Evolutionary conservation across 1,139 yeast species (phyloP), one percentile per base, ranked within the genome.

Genomic region (Debaryomyces sp.): DNA sequence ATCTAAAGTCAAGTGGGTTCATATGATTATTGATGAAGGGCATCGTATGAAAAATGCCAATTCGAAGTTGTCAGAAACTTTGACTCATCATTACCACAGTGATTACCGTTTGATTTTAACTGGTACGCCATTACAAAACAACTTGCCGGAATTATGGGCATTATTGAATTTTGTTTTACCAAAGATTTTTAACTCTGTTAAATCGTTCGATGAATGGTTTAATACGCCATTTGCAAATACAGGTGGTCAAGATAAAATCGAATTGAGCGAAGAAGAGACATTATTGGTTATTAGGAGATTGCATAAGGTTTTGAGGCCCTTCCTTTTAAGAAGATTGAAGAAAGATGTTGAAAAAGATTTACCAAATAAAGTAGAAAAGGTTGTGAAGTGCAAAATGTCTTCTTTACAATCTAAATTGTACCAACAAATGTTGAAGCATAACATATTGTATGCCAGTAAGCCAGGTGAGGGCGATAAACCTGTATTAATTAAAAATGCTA

Each of bases 281-380:
- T 76, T 94, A 55, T 83, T 94, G 74, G 89, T 94, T 51, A 94
- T 94, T 63, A 80, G 98, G 67, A 89, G 99, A 81, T 80, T 94
- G 64, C 99, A 94, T 68, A 94, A 94, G 67, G 99, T 94, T 22
- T 78, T 94, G 63, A 82, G 99, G 64, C 99, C 99, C 2, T 94
- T 94, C 79, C 76, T 94, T 59, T 77, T 94, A 61, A 85, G 99
- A 72, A 87, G 99, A 75, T 80, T 94, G 72, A 94, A 94, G 73
- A 92, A 91, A 67, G 99, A 94, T 74, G 99, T 94, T 35, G 99
- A 94, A 65, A 92, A 91, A 64, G 98, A 92, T 64, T 79, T 94
- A 57, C 99, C 99, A 2, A 92, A 90, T 64, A 94, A 94, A 74
- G 89, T 94, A 47, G 99, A 94, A 70, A 91, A 86, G 66, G 98